Conservation (phyloP, 495 filamentous ascomycete species). For the Penicillium antarcticum region DNA sequence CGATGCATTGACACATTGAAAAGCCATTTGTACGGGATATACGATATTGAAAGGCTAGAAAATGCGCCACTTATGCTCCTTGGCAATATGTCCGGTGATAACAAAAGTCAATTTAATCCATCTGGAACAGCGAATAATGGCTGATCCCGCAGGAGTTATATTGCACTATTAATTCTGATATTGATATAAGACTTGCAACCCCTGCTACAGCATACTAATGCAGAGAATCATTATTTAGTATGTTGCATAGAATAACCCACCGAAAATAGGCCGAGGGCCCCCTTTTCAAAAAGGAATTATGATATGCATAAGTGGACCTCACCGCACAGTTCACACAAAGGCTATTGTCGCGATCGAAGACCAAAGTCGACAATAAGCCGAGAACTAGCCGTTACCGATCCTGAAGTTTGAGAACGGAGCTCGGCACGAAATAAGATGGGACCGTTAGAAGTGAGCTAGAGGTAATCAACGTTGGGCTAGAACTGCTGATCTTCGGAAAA, state of each 20-base stretch:
- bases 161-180: too few relatives aligned
- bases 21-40: not conserved
- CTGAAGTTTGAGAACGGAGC: not conserved
- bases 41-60: not conserved
- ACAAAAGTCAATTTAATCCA: too few relatives aligned
- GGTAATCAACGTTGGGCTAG: too few relatives aligned
- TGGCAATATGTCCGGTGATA: too few relatives aligned
- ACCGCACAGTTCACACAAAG: not conserved
- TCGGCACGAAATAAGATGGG: not conserved
- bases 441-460: not conserved
- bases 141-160: too few relatives aligned
- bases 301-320: not conserved
- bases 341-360: not conserved
- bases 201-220: not conserved
- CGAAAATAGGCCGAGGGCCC: too few relatives aligned
- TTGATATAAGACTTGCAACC: too few relatives aligned
- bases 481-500: too few relatives aligned
- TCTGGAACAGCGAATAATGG: too few relatives aligned
- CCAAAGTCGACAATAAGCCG: not conserved
- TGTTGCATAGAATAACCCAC: not conserved
- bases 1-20: too few relatives aligned
- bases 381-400: not conserved
- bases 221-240: constrained; percentile 1
- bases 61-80: too few relatives aligned
- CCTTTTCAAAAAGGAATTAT: not conserved